Base-by-base conservation (phyloP, 2,329 filamentous ascomycete species). In the Alternaria triticimaculans region DNA sequence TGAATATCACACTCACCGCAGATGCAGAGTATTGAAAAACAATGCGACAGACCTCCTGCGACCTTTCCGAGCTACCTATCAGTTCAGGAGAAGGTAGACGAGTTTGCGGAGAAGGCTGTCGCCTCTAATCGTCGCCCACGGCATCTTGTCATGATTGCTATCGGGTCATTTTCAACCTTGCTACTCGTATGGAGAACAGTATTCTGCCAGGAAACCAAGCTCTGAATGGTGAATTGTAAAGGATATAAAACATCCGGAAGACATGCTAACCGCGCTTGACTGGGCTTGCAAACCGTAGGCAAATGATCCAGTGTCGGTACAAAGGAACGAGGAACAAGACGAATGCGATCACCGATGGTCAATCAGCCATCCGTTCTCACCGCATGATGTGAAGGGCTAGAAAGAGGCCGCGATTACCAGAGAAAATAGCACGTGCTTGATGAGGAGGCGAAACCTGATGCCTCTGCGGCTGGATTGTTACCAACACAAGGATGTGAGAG, bases 281-380 rank as follows among this genome's bases (percentile, higher is more conserved):
- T 25, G 8, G 23, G 23, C 23, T 8, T 25, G 23, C 23, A 6
- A 25, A 25, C 23, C 23, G n/a, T 25, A 25, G 7, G 44, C 4
- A 8, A 14, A 15, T 15, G 12, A 15, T 26, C 18, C 45, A 49
- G 10, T 49, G 9, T 1, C 5, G 33, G 9, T 0, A 41, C 9
- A 0, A 0, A 5, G 0, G 0, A 18, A 41, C 37, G n/a, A 41
- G 37, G 37, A 0, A 41, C 5, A 9, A 41, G 1, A 41, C 37
- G n/a, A 18, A 41, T 0, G 37, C 37, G 37, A 41, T 6, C 15
- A 3, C 6, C 15, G 37, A 41, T 41, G n/a, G 5, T 11, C 4
- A 41, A 41, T 18, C 37, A 41, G n/a, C 37, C 37, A 41, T 18
- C 0, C 37, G 2, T 41, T 41, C 37, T 3, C 8, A 41, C 9